Conservation (phyloP, 352 stramenopile genomes). For the Pelagophyceae sp. region DNA sequence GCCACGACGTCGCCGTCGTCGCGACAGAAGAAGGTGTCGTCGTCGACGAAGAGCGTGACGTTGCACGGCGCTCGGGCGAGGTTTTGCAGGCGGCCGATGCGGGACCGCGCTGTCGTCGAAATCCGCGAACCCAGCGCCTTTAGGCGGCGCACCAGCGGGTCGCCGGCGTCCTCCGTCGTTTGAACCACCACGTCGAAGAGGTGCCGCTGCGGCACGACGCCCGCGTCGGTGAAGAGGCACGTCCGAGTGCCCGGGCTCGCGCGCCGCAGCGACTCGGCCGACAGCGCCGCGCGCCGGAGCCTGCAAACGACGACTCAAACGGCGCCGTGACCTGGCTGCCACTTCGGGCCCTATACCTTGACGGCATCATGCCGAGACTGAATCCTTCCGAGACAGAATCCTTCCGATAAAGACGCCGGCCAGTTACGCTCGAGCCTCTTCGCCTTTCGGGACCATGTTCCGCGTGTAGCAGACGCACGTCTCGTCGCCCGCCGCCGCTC, state of each 20-base stretch:
- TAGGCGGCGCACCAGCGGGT: neutral
- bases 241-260: neutral
- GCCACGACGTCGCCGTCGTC: neutral
- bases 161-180: neutral
- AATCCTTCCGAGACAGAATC: no score
- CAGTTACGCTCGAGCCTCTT: neutral
- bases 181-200: neutral
- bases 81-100: slow-evolving; percentile 5
- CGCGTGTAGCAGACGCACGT: neutral
- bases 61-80: neutral
- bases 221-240: slow-evolving; percentile 1
- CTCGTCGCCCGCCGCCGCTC: neutral
- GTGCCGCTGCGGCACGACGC: neutral
- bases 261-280: neutral
- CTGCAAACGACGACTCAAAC: neutral
- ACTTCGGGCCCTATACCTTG: neutral
- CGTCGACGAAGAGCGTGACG: slow-evolving; percentile 20
- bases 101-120: neutral
- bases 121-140: neutral
- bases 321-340: neutral
- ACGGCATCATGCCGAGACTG: neutral
- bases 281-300: neutral
- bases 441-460: neutral
- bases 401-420: neutral
- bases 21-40: slow-evolving; percentile 17